These are phyloP conservation scores for Chalciporus pseudorubinellus DNA, from an alignment of 768 basidiomycete species.

Conservation along the genomic window DNA sequence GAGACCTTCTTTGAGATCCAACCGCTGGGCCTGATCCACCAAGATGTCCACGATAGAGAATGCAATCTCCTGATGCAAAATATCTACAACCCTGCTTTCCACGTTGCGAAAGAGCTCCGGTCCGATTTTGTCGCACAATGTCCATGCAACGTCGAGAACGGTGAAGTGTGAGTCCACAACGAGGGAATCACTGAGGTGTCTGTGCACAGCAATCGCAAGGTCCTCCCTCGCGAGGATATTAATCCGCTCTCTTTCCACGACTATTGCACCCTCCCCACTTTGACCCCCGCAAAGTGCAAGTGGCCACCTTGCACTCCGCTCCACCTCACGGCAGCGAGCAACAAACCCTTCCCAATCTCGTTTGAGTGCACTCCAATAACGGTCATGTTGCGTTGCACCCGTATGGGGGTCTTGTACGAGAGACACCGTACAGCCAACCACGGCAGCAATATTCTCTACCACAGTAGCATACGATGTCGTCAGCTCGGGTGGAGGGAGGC, in stretches of 20 bases:
- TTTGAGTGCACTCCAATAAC: slow-evolving; percentile 82
- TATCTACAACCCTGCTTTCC: slow-evolving; percentile 58
- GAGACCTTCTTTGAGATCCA: slow-evolving; percentile 52
- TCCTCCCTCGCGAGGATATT: slow-evolving; percentile 66
- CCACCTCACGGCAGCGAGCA: slow-evolving; percentile 86
- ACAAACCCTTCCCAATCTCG: slow-evolving; percentile 97
- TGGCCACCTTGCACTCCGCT: slow-evolving; percentile 81
- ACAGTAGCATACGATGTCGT: slow-evolving; percentile 61
- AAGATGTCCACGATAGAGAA: slow-evolving; percentile 77
- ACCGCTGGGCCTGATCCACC: slow-evolving; percentile 56
- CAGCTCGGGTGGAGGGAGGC: slow-evolving; percentile 54
- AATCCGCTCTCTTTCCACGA: slow-evolving; percentile 78
- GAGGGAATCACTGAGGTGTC: slow-evolving; percentile 44
- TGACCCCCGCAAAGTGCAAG: slow-evolving; percentile 56
- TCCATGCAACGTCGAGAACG: slow-evolving; percentile 63
- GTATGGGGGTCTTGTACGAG: slow-evolving; percentile 73
- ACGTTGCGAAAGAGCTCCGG: slow-evolving; percentile 53
- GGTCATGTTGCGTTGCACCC: slow-evolving; percentile 72
- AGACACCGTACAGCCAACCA: slow-evolving; percentile 84
- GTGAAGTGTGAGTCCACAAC: slow-evolving; percentile 51
- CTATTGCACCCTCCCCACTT: slow-evolving; percentile 45
- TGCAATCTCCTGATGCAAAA: slow-evolving; percentile 73
- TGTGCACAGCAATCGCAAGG: slow-evolving; percentile 56
- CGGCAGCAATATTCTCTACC: slow-evolving; percentile 72
- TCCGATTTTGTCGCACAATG: slow-evolving; percentile 57